These are phyloP conservation scores for Fusarium gaditjirri DNA, from an alignment of 2,329 filamentous ascomycete species.

Conservation along the genomic window DNA sequence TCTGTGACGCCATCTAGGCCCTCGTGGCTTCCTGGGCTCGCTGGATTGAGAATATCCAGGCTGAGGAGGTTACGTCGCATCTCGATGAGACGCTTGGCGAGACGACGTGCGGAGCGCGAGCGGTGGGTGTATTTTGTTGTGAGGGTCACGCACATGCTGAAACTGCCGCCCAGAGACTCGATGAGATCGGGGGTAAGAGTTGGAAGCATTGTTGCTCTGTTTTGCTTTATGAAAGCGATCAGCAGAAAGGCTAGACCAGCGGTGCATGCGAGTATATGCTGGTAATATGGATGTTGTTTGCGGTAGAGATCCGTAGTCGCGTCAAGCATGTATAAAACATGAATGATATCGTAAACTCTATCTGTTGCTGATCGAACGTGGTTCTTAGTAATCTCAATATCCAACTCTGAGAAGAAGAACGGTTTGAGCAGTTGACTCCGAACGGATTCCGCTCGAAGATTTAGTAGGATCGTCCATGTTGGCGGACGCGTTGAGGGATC, in stretches of 20 bases:
- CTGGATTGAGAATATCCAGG: constrained; percentile 4
- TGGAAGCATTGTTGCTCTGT: constrained; percentile 15
- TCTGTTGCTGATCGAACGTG: constrained; percentile 20
- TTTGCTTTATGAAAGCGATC: constrained; percentile 30
- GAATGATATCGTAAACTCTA: constrained; percentile 22
- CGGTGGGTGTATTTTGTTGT: constrained; percentile 19
- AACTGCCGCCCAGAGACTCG: constrained; percentile 19
- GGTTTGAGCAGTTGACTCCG: constrained; percentile 25
- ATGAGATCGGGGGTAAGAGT: constrained; percentile 9
- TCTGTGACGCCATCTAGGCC: constrained; percentile 17
- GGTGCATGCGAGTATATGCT: constrained; percentile 24
- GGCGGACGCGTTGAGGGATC: constrained; percentile 15
- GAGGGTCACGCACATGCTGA: constrained; percentile 20
- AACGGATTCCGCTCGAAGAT: constrained; percentile 28
- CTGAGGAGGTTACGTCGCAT: constrained; percentile 19
- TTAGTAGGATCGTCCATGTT: constrained; percentile 21
- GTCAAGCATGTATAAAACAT: constrained; percentile 18
- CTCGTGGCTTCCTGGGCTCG: constrained; percentile 10
- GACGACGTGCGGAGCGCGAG: constrained; percentile 15
- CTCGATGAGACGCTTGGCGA: constrained; percentile 16
- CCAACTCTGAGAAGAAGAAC: constrained; percentile 27
- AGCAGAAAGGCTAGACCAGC: constrained; percentile 21
- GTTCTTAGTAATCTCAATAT: constrained; percentile 23
- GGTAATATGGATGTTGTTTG: constrained; percentile 28
- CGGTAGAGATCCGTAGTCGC: constrained; percentile 18